Evolutionary conservation across 352 stramenopile species (phyloP).

Genomic region (Phytophthora palmivora): DNA sequence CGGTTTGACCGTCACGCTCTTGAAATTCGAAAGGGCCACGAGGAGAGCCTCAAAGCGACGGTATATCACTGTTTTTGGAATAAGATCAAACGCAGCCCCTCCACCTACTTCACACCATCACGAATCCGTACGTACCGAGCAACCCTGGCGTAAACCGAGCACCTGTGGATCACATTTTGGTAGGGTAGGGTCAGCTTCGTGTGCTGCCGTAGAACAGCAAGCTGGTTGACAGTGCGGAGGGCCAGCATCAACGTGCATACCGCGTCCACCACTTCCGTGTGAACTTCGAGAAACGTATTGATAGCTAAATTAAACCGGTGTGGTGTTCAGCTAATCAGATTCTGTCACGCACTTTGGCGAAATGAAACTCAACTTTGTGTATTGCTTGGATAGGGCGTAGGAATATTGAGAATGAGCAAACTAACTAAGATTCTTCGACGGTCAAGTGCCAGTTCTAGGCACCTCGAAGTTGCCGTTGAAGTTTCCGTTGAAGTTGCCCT

Average conservation of each 20-base stretch:
- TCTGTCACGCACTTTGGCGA: too few species aligned
- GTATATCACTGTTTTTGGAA: constrained; percentile 7
- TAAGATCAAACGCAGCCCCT: constrained; percentile 9
- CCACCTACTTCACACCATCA: constrained; percentile 8
- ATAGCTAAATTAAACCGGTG: too few species aligned
- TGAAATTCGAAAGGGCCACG: constrained; percentile 3
- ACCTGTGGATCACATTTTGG: constrained; percentile 2
- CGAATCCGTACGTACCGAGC: too few species aligned
- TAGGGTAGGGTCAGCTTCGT: background rate
- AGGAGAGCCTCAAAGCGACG: constrained; percentile 10
- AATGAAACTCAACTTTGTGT: too few species aligned
- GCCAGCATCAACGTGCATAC: constrained; percentile 7
- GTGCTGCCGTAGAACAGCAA: background rate
- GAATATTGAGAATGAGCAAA: too few species aligned
- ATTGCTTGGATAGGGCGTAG: too few species aligned
- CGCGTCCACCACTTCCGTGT: background rate
- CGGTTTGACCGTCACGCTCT: constrained; percentile 11
- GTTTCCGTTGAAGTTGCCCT: too few species aligned
- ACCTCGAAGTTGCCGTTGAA: too few species aligned
- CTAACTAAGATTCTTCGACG: too few species aligned
- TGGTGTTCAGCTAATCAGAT: constrained; percentile 11
- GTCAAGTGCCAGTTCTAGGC: too few species aligned
- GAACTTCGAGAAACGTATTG: background rate
- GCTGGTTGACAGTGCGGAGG: constrained; percentile 5
- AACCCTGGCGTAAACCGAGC: constrained; percentile 4